Conservation (phyloP, 768 basidiomycete genomes). For the Kwoniella sp. region DNA sequence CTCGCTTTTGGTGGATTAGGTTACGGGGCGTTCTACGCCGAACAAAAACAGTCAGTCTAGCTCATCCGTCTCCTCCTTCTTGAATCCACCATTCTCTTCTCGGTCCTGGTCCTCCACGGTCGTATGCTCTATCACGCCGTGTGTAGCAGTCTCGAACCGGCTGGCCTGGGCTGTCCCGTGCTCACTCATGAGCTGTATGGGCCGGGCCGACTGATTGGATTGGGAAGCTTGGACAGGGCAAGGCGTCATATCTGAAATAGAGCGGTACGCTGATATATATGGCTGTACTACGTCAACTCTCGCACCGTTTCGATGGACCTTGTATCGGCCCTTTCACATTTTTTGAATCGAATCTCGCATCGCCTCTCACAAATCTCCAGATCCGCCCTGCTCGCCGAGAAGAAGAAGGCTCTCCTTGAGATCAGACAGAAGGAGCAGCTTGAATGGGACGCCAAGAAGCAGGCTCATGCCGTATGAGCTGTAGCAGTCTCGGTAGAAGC, state of each 20-base stretch:
- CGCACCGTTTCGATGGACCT: no score
- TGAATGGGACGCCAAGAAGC: conserved; percentile 39
- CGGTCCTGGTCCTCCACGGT: background rate
- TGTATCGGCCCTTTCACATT: no score
- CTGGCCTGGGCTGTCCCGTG: no score
- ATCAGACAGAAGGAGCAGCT: conserved; percentile 45
- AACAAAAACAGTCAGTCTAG: conserved; percentile 51
- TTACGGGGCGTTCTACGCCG: conserved; percentile 50
- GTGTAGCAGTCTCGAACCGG: background rate
- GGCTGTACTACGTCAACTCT: no score
- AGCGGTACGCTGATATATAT: no score
- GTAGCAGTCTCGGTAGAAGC: background rate
- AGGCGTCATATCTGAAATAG: no score
- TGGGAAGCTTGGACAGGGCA: no score
- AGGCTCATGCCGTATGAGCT: conserved; percentile 20
- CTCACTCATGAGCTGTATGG: no score
- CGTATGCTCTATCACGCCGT: background rate
- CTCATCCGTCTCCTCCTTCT: background rate
- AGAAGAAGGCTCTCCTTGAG: conserved; percentile 40
- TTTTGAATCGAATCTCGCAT: background rate
- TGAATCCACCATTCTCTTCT: background rate
- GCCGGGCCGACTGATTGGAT: no score
- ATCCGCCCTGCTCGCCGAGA: conserved; percentile 42
- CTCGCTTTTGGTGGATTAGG: conserved; percentile 49
- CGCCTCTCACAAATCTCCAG: conserved; percentile 17